These are phyloP conservation scores for Vaucheria bursata DNA, from an alignment of 352 stramenopile species.

Conservation along the genomic window DNA sequence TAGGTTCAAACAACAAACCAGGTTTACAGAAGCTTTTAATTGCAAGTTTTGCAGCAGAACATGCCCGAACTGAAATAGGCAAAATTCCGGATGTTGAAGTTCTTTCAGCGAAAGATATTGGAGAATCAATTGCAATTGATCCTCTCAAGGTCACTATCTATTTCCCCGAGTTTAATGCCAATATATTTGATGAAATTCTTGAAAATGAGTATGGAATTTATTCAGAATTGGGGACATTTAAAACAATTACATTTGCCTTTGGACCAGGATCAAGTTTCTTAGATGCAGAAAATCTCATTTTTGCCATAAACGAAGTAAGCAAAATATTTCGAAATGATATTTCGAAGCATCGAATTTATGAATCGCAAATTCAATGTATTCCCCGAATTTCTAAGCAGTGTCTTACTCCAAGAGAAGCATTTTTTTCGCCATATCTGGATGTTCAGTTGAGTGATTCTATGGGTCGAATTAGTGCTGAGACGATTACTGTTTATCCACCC, in stretches of 20 bases:
- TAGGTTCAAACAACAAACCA: conserved; percentile 14
- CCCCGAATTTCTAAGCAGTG: no score
- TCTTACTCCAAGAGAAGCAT: no score
- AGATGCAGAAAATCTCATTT: conserved; percentile 23
- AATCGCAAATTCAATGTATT: no score
- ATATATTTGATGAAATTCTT: conserved; percentile 42
- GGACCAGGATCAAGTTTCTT: conserved; percentile 22
- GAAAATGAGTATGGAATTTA: conserved; percentile 44
- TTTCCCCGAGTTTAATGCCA: conserved; percentile 29
- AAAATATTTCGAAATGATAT: no score
- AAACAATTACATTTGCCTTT: conserved; percentile 36
- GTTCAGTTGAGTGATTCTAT: conserved; percentile 35
- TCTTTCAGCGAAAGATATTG: no score
- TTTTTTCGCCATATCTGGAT: no score
- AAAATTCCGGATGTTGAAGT: conserved; percentile 23
- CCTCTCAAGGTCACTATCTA: conserved; percentile 36
- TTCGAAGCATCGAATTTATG: no score
- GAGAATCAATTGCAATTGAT: no score
- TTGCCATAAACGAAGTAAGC: no score
- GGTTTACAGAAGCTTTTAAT: conserved; percentile 12
- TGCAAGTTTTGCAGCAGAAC: background rate
- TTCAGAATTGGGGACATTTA: conserved; percentile 25
- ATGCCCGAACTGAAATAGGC: conserved; percentile 4
- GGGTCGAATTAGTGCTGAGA: conserved; percentile 38
- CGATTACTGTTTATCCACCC: conserved; percentile 42